phyloP scores from a whole-genome alignment of 768 basidiomycete species.

The Tricholoma terreum region DNA sequence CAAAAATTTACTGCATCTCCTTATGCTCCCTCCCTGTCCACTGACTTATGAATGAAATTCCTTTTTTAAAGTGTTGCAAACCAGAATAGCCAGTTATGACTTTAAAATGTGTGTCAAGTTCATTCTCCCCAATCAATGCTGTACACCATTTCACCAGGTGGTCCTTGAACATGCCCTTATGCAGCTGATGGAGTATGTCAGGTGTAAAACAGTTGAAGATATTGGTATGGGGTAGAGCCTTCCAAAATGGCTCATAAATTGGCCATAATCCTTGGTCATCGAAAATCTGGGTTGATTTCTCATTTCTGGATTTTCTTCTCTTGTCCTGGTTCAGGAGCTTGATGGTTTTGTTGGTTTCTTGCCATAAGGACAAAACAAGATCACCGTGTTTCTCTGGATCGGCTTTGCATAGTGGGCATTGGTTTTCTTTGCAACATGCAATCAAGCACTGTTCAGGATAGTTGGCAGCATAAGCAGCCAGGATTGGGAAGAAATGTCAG shows the following conservation, averaged over 20 bases:
- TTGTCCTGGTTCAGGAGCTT: background rate
- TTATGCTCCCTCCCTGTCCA: conserved; percentile 5
- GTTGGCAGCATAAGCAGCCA: too few species aligned
- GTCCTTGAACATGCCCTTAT: conserved; percentile 48
- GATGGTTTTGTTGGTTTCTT: background rate
- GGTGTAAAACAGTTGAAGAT: conserved; percentile 41
- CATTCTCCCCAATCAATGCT: conserved; percentile 16
- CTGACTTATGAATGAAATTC: background rate
- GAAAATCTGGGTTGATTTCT: conserved; percentile 8
- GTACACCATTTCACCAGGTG: conserved; percentile 36
- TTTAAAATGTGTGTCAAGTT: conserved; percentile 34
- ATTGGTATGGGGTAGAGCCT: conserved; percentile 34
- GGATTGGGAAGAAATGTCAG: too few species aligned
- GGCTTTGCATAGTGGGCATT: background rate
- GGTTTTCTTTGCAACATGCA: background rate
- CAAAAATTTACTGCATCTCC: conserved; percentile 17
- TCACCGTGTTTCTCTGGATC: background rate
- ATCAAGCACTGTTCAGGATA: background rate
- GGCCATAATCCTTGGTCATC: conserved; percentile 10
- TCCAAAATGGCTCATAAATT: conserved; percentile 36
- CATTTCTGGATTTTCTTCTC: too few species aligned
- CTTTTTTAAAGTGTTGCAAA: conserved; percentile 1
- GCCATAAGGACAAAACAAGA: background rate
- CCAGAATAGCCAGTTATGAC: conserved; percentile 25
- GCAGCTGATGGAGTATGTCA: conserved; percentile 46